phyloP scores from a whole-genome alignment of 2,329 filamentous ascomycete genomes.

The Talaromyces atroroseus region DNA sequence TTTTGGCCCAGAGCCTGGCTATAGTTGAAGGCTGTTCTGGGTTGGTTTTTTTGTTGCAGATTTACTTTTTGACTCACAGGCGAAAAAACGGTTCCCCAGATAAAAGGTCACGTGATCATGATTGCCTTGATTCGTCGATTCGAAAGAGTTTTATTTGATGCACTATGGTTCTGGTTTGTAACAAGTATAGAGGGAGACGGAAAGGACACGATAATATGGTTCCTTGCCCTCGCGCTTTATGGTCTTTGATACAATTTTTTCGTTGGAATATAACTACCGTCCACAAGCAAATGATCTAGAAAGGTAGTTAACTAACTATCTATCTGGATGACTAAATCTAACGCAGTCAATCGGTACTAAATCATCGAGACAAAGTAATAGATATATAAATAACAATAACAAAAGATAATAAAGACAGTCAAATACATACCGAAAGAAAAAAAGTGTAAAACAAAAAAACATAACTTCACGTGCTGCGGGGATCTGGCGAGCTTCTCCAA shows the following conservation, averaged over 20 bases:
- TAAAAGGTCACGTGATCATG: conserved; percentile 4
- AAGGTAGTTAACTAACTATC: no score
- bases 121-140: neutral
- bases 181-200: no score
- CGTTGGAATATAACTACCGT: no score
- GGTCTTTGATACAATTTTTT: no score
- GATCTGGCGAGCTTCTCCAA: neutral
- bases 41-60: neutral
- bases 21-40: neutral
- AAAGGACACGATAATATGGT: no score
- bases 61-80: neutral
- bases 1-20: neutral
- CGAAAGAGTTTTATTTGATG: neutral
- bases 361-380: no score
- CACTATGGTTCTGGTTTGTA: neutral
- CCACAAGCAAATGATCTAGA: no score
- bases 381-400: no score
- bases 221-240: no score
- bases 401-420: neutral
- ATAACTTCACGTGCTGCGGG: conserved; percentile 6
- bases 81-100: neutral
- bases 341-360: no score
- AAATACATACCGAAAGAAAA: neutral
- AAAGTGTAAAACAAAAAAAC: neutral
- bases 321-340: no score